phyloP scores from a whole-genome alignment of 179 eudicot species.

The Nepenthes alata region DNA sequence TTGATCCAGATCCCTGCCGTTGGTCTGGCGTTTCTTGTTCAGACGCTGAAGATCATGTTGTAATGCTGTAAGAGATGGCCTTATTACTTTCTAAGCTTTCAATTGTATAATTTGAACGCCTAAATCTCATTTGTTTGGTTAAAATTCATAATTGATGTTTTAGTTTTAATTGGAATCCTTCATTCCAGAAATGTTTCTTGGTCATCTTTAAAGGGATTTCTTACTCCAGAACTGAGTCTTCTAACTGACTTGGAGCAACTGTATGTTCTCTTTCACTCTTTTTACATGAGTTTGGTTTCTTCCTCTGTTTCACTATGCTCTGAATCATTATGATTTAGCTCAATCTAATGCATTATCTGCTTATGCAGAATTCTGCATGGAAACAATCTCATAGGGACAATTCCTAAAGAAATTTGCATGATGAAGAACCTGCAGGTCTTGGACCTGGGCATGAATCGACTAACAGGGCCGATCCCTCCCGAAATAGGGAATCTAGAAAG shows the following conservation, averaged over 20 bases:
- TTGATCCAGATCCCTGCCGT: conserved; percentile 76
- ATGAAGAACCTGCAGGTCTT: conserved; percentile 53
- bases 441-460: conserved; percentile 76
- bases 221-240: conserved; percentile 61
- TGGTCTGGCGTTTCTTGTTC: conserved; percentile 82
- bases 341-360: conserved; percentile 3
- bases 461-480: conserved; percentile 67
- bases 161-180: conserved; percentile 2
- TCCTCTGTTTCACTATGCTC: neutral
- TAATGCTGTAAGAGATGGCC: conserved; percentile 51
- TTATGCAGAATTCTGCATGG: conserved; percentile 63
- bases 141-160: neutral
- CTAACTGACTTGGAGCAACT: conserved; percentile 53
- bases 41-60: conserved; percentile 43
- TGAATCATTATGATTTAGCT: neutral
- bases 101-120: neutral
- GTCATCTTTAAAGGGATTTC: conserved; percentile 69
- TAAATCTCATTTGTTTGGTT: neutral
- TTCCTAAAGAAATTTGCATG: conserved; percentile 70
- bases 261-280: conserved; percentile 31
- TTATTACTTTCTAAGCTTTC: neutral
- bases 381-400: conserved; percentile 56
- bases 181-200: conserved; percentile 68
- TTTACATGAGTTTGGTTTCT: neutral
- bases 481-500: conserved; percentile 57